Evolutionary conservation across 371 early-diverging fungal genomes (phyloP), one percentile per base, ranked within the genome.

Genomic region (Entomophthora muscae): DNA sequence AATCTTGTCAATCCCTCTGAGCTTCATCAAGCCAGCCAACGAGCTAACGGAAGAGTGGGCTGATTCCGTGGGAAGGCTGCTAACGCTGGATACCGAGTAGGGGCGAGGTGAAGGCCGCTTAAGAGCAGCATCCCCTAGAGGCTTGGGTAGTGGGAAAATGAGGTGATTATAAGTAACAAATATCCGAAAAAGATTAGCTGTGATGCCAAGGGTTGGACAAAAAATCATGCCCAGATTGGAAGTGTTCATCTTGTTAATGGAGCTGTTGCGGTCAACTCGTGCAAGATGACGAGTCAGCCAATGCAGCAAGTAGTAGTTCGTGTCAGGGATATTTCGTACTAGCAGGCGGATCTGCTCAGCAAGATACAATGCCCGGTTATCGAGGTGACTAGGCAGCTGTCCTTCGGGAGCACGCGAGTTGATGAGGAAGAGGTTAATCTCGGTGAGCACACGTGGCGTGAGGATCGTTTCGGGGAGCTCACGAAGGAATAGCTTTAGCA

Each of bases 231-330:
- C 31, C 27, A 61, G 22, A 51, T 61, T 61, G 3, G 61, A 33
- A 22, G 28, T 24, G n/a, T 13, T 32, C 61, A 61, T 61, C 26
- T 61, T 61, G 42, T 61, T 61, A 51, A 51, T 61, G 21, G 31
- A 21, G 22, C 27, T 30, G 27, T 61, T 61, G 3, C 26, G 31
- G 12, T 33, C 61, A 33, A 61, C 42, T 30, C 61, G 17, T 26
- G 42, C 17, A 0, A 61, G 42, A 42, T 61, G 61, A 12, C 61
- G 31, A 13, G 42, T 33, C 3, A 42, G 22, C 61, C 61, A 61
- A 51, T 61, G 61, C 27, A 61, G 31, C 42, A 51, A 22, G 42
- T 61, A 61, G 42, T 61, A 61, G 22, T 61, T 61, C 30, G 33
- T 1, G 22, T 61, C 42, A 7, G 61, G 61, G 3, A 61, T 12